Percentiles rank a stretch among this genome's conserved stretches.
phyloP scores from a whole-genome alignment of 306 rosid genomes.

The Hippophae rhamnoides region DNA sequence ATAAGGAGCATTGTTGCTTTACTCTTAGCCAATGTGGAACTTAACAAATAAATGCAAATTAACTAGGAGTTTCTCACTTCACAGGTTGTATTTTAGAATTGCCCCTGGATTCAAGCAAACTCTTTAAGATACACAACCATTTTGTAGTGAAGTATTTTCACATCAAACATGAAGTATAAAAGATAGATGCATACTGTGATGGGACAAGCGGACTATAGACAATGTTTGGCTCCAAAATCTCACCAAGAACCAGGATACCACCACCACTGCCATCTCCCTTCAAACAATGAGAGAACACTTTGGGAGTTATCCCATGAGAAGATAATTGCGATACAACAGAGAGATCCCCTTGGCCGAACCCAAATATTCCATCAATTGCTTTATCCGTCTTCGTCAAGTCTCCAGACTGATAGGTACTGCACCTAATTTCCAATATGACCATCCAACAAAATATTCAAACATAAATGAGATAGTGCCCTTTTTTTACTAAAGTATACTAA shows the following conservation, averaged over 20 bases:
- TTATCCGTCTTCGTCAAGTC: conserved; percentile 73
- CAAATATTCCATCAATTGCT: conserved; percentile 92
- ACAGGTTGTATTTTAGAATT: neutral
- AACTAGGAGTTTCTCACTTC: neutral
- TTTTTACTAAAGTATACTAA: no score
- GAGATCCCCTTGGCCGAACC: conserved; percentile 82
- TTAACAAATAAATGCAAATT: neutral
- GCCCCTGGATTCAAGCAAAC: neutral
- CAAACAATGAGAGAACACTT: conserved; percentile 85
- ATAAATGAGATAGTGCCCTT: neutral
- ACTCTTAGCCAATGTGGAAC: no score
- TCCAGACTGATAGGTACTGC: conserved; percentile 79
- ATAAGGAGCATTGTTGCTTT: no score
- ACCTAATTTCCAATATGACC: conserved; percentile 49
- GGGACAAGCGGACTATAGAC: conserved; percentile 91
- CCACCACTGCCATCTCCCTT: conserved; percentile 91
- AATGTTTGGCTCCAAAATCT: conserved; percentile 87
- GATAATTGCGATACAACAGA: conserved; percentile 87
- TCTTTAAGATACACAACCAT: neutral
- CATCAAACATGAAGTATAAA: conserved; percentile 18
- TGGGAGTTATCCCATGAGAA: conserved; percentile 69
- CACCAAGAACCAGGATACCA: conserved; percentile 94
- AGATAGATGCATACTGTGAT: conserved; percentile 74
- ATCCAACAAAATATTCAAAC: conserved; percentile 20
- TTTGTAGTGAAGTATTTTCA: neutral